Evolutionary conservation across 306 rosid genomes (phyloP).

Genomic region (Astragalus glycyphyllos): DNA sequence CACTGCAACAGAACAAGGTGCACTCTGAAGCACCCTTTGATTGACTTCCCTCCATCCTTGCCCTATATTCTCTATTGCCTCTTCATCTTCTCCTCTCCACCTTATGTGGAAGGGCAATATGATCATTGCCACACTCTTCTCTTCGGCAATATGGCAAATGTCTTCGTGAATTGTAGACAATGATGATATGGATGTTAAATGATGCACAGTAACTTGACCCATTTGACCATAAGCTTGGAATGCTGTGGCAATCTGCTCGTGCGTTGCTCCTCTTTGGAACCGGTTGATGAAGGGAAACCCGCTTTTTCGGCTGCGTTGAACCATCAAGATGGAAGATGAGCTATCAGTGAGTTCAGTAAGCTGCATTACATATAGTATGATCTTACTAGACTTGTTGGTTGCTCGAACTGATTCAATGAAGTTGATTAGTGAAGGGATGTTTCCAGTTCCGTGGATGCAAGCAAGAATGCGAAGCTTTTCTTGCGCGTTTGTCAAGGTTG

Average conservation of each 20-base stretch:
- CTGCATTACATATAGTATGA: slow-evolving; percentile 50
- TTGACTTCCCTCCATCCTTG: slow-evolving; percentile 53
- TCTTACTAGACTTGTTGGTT: slow-evolving; percentile 21
- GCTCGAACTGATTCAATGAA: slow-evolving; percentile 47
- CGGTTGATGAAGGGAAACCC: slow-evolving; percentile 50
- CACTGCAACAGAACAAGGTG: slow-evolving; percentile 47
- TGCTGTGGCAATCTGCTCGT: slow-evolving; percentile 44
- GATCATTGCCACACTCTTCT: slow-evolving; percentile 45
- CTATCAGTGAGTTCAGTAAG: slow-evolving; percentile 51
- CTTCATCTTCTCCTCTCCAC: slow-evolving; percentile 39
- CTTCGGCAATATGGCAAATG: slow-evolving; percentile 49
- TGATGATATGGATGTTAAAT: slow-evolving; percentile 40
- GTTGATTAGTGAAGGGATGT: slow-evolving; percentile 46
- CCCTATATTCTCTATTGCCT: slow-evolving; percentile 21
- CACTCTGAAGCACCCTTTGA: slow-evolving; percentile 48
- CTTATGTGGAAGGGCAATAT: slow-evolving; percentile 50
- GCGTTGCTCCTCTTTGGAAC: slow-evolving; percentile 26
- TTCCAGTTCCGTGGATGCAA: slow-evolving; percentile 48
- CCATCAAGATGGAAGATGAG: slow-evolving; percentile 58
- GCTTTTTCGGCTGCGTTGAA: slow-evolving; percentile 43
- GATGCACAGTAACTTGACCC: slow-evolving; percentile 33
- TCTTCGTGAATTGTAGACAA: slow-evolving; percentile 55
- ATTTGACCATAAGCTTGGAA: slow-evolving; percentile 43
- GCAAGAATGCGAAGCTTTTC: slow-evolving; percentile 51
- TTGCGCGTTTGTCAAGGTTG: slow-evolving; percentile 31